Evolutionary conservation across 495 filamentous ascomycete species (phyloP).

Genomic region (Podospora anserina): DNA sequence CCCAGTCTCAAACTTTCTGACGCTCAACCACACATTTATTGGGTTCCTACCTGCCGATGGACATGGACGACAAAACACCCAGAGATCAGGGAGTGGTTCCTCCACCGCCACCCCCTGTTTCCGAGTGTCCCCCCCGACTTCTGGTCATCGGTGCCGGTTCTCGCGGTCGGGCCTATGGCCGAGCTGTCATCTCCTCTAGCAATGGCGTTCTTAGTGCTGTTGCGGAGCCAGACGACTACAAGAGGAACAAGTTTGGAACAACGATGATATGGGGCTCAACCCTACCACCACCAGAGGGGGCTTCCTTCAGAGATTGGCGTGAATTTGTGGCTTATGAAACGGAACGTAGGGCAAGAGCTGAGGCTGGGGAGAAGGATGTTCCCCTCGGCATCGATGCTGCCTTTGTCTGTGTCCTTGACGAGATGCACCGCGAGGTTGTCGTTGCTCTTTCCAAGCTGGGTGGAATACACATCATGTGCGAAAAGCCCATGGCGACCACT

Average conservation of each 20-base stretch:
- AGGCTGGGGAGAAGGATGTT: conserved; percentile 39
- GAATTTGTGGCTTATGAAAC: conserved; percentile 66
- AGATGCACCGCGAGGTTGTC: conserved; percentile 79
- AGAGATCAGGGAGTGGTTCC: conserved; percentile 8
- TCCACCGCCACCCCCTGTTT: conserved; percentile 25
- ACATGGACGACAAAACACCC: background rate
- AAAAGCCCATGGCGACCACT: conserved; percentile 85
- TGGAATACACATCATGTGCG: conserved; percentile 79
- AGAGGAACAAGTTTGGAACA: conserved; percentile 63
- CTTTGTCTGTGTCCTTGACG: conserved; percentile 85
- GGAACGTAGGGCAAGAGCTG: conserved; percentile 46
- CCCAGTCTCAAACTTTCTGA: background rate
- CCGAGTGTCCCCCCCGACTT: conserved; percentile 53
- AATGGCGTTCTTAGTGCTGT: conserved; percentile 69
- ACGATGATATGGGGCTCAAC: conserved; percentile 63
- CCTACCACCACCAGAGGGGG: conserved; percentile 39
- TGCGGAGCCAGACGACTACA: conserved; percentile 76
- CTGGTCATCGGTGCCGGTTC: conserved; percentile 87
- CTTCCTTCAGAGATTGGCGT: conserved; percentile 71
- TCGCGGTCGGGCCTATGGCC: conserved; percentile 72
- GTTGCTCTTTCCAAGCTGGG: conserved; percentile 62
- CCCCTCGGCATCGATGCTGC: conserved; percentile 67
- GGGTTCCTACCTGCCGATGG: background rate
- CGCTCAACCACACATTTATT: background rate
- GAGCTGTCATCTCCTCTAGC: conserved; percentile 57